Evolutionary conservation across 2,329 filamentous ascomycete species (phyloP).

Genomic region (Mycosphaerelloides madeirae): DNA sequence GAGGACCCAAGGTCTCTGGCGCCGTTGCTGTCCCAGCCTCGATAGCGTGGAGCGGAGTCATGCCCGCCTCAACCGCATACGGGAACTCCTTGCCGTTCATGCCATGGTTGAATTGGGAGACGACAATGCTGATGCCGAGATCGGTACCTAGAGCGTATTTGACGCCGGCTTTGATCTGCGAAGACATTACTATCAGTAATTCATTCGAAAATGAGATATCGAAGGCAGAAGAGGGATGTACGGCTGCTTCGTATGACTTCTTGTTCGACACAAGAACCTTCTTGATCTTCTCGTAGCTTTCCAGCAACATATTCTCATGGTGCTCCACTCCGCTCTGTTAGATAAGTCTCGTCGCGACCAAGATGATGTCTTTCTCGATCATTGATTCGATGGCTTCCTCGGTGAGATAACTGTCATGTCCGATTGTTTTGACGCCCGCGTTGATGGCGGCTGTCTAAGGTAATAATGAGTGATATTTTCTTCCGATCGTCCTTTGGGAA

Average conservation of each 20-base stretch:
- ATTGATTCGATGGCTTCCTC: constrained; percentile 44
- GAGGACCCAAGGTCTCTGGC: constrained; percentile 42
- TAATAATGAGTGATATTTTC: too few species aligned
- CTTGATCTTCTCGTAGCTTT: constrained; percentile 11
- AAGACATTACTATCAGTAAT: neutral
- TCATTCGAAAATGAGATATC: too few species aligned
- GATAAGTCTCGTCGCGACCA: constrained; percentile 44
- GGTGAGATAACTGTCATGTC: constrained; percentile 47
- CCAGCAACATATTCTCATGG: constrained; percentile 5
- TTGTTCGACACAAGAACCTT: constrained; percentile 7
- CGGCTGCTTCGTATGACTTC: constrained; percentile 9
- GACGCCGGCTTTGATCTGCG: constrained; percentile 37
- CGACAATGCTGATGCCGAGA: constrained; percentile 35
- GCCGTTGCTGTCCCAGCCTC: constrained; percentile 48
- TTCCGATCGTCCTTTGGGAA: too few species aligned
- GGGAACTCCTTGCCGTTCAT: constrained; percentile 44
- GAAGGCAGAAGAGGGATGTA: too few species aligned
- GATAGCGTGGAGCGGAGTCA: constrained; percentile 49
- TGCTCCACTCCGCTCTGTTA: constrained; percentile 35
- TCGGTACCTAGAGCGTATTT: constrained; percentile 49
- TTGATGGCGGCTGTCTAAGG: constrained; percentile 41
- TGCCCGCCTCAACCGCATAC: constrained; percentile 47
- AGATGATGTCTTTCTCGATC: constrained; percentile 42
- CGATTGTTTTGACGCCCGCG: constrained; percentile 46
- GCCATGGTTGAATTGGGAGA: constrained; percentile 14